Evolutionary conservation across 2,329 filamentous ascomycete genomes (phyloP).

Genomic region (Botrytis deweyae): DNA sequence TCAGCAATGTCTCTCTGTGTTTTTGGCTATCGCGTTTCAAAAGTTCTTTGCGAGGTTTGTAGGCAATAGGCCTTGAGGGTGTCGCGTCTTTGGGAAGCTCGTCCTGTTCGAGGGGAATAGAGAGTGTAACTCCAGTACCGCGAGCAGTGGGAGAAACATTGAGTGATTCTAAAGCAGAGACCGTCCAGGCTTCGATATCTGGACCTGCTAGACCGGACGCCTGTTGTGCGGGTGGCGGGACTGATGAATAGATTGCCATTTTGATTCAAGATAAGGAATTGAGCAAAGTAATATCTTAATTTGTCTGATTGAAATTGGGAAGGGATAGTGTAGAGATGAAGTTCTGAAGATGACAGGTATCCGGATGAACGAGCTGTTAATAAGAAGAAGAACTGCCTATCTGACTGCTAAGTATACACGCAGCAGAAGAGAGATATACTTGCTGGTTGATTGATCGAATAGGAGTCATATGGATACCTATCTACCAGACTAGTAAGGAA

Average conservation of each 20-base stretch:
- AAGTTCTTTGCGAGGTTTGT: slow-evolving; percentile 36
- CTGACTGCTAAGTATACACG: background rate
- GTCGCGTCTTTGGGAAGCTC: slow-evolving; percentile 28
- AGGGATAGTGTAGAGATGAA: background rate
- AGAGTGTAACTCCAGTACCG: slow-evolving; percentile 62
- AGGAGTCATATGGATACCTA: slow-evolving; percentile 3
- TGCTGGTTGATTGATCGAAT: background rate
- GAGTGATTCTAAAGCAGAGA: slow-evolving; percentile 55
- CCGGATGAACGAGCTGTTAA: background rate
- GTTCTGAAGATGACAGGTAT: slow-evolving; percentile 5
- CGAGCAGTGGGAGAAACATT: slow-evolving; percentile 55
- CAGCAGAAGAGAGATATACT: background rate
- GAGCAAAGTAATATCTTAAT: background rate
- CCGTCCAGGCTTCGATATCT: slow-evolving; percentile 68
- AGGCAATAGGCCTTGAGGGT: slow-evolving; percentile 37
- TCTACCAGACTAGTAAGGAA: background rate
- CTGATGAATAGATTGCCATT: slow-evolving; percentile 55
- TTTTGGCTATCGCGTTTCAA: slow-evolving; percentile 61
- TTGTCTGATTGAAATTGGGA: background rate
- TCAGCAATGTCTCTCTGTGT: slow-evolving; percentile 54
- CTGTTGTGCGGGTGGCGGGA: slow-evolving; percentile 49
- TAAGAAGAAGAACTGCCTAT: background rate
- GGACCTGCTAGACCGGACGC: slow-evolving; percentile 40
- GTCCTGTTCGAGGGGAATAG: slow-evolving; percentile 71
- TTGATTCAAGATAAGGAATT: slow-evolving; percentile 23